Evolutionary conservation across 2,329 filamentous ascomycete species (phyloP), one percentile per base, ranked within the genome.

Genomic region (Polychaeton citri): DNA sequence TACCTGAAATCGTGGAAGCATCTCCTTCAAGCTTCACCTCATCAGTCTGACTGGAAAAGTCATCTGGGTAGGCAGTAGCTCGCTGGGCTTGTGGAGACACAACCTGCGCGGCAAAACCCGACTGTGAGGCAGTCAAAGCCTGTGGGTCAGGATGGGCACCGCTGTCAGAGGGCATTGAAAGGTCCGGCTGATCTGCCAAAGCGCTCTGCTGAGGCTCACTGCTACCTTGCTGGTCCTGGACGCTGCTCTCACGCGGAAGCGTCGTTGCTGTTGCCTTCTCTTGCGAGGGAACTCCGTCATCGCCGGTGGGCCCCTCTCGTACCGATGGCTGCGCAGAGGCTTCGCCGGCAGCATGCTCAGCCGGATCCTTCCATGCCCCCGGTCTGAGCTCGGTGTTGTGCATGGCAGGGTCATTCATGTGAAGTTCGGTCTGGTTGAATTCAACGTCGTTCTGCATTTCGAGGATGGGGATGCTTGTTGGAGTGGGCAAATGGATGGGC

Each of bases 361-460:
- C 46, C 6, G 50, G 49, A 36, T 52, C 50, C 32, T 50, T 50
- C 53, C 53, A 56, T 19, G 50, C 45, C 35, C 51, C 49, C 3
- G 51, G 47, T n/a, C 53, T 39, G 5, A 56, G 41, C 38, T 52
- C 51, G 13, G 52, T 55, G 38, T 55, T 46, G 45, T 44, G 53
- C 45, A 48, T 50, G 38, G 50, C 41, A 10, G 53, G 52, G 33
- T 53, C 50, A 35, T 35, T 43, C 64, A 71, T 64, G 55, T 74
- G 72, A 43, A 68, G 69, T 36, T 74, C 66, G 38, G 74, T 74
- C 55, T 79, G 75, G 60, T 79, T 77, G 65, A 81, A 79, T 48
- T 71, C 63, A 37, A 76, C 74, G 60, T 83, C 77, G 71, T 75
- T 82, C 61, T 81, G 76, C 54, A 78, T 76, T 53, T 76, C 70